Evolutionary conservation across 306 rosid genomes (phyloP).

Genomic region (Malus sieversii): DNA sequence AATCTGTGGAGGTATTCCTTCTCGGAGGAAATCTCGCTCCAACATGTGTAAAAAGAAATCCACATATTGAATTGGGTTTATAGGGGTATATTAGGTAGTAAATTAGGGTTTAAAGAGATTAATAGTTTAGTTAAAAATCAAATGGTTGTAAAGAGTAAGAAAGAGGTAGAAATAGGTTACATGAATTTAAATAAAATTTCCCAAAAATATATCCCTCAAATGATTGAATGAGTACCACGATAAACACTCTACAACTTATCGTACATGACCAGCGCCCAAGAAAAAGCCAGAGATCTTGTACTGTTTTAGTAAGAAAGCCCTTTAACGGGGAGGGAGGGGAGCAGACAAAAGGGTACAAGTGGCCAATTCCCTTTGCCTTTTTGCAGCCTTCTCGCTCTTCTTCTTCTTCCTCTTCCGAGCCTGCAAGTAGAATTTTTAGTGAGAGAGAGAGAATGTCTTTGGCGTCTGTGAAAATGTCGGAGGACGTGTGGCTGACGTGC

Average conservation of each 20-base stretch:
- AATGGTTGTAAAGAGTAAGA: no score
- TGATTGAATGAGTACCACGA: neutral
- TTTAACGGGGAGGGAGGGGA: no score
- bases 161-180: fast-evolving
- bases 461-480: constrained; percentile 80
- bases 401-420: neutral
- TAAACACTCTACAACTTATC: neutral
- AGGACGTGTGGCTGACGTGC: constrained; percentile 91
- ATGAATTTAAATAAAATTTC: no score
- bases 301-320: neutral
- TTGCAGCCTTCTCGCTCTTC: neutral
- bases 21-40: no score
- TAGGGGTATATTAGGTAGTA: no score
- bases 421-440: neutral
- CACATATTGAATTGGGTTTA: no score
- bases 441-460: constrained; percentile 52
- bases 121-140: no score
- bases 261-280: neutral
- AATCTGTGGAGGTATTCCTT: no score
- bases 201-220: no score
- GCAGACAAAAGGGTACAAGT: no score
- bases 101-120: no score
- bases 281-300: neutral
- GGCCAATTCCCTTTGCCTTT: neutral
- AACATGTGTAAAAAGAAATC: no score